These are phyloP conservation scores for Xylogone sp. DNA, from an alignment of 2,329 filamentous ascomycete genomes.

Conservation along the genomic window DNA sequence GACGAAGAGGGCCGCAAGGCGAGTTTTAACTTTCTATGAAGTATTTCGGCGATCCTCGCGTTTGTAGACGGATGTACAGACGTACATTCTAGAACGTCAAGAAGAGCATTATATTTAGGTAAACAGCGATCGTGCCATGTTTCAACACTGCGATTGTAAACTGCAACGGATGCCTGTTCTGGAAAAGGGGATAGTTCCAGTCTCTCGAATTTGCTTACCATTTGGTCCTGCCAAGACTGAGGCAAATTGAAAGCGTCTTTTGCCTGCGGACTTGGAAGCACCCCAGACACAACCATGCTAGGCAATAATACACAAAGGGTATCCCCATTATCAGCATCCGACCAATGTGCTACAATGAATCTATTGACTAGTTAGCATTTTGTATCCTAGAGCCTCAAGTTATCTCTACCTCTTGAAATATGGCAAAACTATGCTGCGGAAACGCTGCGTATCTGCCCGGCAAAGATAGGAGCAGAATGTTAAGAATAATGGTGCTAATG, in stretches of 20 bases:
- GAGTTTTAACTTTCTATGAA: conserved; percentile 63
- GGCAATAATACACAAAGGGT: conserved; percentile 67
- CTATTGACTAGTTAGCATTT: conserved; percentile 36
- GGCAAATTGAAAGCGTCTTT: conserved; percentile 55
- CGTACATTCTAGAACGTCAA: conserved; percentile 59
- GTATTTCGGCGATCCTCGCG: conserved; percentile 60
- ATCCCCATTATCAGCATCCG: conserved; percentile 59
- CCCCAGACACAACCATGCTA: conserved; percentile 53
- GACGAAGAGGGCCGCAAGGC: conserved; percentile 59
- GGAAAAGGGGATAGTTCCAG: conserved; percentile 63
- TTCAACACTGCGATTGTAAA: conserved; percentile 56
- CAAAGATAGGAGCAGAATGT: conserved; percentile 81
- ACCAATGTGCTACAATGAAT: conserved; percentile 75
- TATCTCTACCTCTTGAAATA: conserved; percentile 68
- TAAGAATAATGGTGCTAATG: conserved; percentile 70
- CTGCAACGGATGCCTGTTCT: conserved; percentile 48
- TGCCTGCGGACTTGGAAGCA: conserved; percentile 49
- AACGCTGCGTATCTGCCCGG: conserved; percentile 68
- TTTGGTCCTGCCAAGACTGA: conserved; percentile 69
- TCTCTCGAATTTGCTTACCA: conserved; percentile 65
- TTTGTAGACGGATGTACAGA: conserved; percentile 63
- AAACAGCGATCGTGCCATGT: conserved; percentile 61
- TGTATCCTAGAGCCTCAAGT: not conserved
- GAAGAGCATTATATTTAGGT: conserved; percentile 63
- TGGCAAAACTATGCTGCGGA: conserved; percentile 72